These are phyloP conservation scores for Groenewaldozyma tartarivorans DNA, from an alignment of 805 yeast genomes.

Conservation along the genomic window DNA sequence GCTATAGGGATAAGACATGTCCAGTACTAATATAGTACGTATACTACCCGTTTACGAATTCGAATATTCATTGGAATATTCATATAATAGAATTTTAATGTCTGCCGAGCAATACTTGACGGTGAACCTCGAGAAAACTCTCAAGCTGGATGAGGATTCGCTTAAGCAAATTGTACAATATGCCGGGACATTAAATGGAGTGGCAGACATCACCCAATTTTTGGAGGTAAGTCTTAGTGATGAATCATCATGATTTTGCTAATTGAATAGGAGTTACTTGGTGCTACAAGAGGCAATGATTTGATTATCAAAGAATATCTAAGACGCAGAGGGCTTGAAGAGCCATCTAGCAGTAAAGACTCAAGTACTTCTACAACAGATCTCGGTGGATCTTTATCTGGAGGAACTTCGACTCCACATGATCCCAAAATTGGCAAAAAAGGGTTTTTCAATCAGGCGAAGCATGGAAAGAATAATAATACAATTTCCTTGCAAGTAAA, in stretches of 20 bases:
- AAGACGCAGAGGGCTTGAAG: not conserved
- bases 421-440: constrained; percentile 2
- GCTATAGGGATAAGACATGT: too few species aligned
- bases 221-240: constrained; percentile 1
- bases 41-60: too few species aligned
- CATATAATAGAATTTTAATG: not conserved
- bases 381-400: not conserved
- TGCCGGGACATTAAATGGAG: constrained; percentile 3
- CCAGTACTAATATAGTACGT: too few species aligned
- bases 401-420: constrained; percentile 5
- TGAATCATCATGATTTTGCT: too few species aligned
- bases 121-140: constrained; percentile 1
- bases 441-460: not conserved
- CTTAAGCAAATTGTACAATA: constrained; percentile 6
- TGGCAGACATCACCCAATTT: not conserved
- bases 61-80: too few species aligned
- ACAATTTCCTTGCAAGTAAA: constrained; percentile 23
- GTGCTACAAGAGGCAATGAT: not conserved
- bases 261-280: not conserved
- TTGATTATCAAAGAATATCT: not conserved
- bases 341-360: not conserved
- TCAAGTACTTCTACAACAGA: not conserved
- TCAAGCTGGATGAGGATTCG: constrained; percentile 6
- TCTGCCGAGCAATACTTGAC: constrained; percentile 1
- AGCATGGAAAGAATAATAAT: not conserved